Conservation (phyloP, 768 basidiomycete genomes). For the Amanita muscaria region DNA sequence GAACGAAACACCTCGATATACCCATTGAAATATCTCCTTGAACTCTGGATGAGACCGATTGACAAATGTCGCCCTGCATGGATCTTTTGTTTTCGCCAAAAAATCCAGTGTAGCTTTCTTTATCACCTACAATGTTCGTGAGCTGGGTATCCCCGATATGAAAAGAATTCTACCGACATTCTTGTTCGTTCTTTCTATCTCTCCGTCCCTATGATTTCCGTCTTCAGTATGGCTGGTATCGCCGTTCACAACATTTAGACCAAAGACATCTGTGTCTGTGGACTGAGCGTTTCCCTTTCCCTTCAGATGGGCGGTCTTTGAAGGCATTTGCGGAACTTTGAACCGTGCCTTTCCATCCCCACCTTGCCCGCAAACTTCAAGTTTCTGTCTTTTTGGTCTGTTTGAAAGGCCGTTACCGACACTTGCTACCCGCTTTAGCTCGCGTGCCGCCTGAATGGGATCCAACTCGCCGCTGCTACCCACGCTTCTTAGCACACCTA, state of each 20-base stretch:
- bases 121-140: slow-evolving; percentile 26
- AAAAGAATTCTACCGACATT: slow-evolving; percentile 32
- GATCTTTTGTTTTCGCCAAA: slow-evolving; percentile 30
- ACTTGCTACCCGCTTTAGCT: slow-evolving; percentile 26
- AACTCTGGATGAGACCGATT: slow-evolving; percentile 40
- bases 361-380: slow-evolving; percentile 14
- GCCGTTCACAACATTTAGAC: slow-evolving; percentile 16
- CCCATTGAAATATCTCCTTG: slow-evolving; percentile 38
- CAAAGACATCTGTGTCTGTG: slow-evolving; percentile 33
- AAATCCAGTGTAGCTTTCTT: slow-evolving; percentile 35
- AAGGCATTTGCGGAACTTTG: slow-evolving; percentile 43
- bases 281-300: slow-evolving; percentile 23
- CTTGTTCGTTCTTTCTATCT: slow-evolving; percentile 53
- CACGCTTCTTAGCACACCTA: background rate
- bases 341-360: slow-evolving; percentile 23
- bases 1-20: slow-evolving; percentile 41
- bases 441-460: slow-evolving; percentile 8
- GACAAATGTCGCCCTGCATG: slow-evolving; percentile 24
- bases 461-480: background rate
- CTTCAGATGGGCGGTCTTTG: slow-evolving; percentile 14
- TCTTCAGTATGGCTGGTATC: slow-evolving; percentile 10
- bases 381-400: slow-evolving; percentile 26
- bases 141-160: background rate
- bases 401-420: slow-evolving; percentile 11
- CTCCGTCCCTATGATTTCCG: slow-evolving; percentile 22